Conservation (phyloP, 192 early-diverging fungal species). For the Helicostylum pulchrum region DNA sequence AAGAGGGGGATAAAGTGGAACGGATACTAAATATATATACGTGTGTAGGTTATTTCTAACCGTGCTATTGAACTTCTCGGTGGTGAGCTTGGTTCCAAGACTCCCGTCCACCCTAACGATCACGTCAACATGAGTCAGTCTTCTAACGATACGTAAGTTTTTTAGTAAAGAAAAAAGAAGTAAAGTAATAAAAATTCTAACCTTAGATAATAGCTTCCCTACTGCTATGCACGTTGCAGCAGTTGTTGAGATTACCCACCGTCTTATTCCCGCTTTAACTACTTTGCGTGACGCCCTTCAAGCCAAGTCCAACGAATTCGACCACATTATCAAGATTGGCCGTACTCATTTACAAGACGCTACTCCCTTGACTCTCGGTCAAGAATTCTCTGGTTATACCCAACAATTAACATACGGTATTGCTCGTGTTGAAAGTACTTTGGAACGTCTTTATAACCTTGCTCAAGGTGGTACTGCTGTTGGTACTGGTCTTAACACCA, state of each 20-base stretch:
- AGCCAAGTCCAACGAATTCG: slow-evolving; percentile 77
- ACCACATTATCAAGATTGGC: slow-evolving; percentile 97
- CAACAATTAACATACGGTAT: slow-evolving; percentile 88
- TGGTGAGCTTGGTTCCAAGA: slow-evolving; percentile 87
- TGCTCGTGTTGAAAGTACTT: slow-evolving; percentile 76
- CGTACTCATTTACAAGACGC: slow-evolving; percentile 99
- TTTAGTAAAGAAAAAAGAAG: neutral
- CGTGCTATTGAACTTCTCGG: slow-evolving; percentile 95
- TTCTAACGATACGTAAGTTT: slow-evolving; percentile 88
- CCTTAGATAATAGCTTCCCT: slow-evolving; percentile 66
- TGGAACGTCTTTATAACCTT: slow-evolving; percentile 88
- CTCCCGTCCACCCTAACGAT: slow-evolving; percentile 98
- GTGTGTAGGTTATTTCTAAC: slow-evolving; percentile 91
- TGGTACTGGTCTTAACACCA: slow-evolving; percentile 96
- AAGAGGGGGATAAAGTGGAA: neutral
- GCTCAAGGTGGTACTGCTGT: slow-evolving; percentile 97
- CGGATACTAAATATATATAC: neutral
- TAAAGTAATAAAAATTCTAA: neutral
- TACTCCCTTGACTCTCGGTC: slow-evolving; percentile 94
- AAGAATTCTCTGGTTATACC: slow-evolving; percentile 98
- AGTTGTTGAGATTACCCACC: slow-evolving; percentile 77
- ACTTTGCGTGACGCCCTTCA: slow-evolving; percentile 76
- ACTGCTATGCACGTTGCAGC: slow-evolving; percentile 99
- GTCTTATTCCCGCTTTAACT: slow-evolving; percentile 84
- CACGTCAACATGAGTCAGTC: slow-evolving; percentile 99